These are phyloP conservation scores for Piromyces sp. DNA, from an alignment of 192 early-diverging fungal species.

Conservation along the genomic window DNA sequence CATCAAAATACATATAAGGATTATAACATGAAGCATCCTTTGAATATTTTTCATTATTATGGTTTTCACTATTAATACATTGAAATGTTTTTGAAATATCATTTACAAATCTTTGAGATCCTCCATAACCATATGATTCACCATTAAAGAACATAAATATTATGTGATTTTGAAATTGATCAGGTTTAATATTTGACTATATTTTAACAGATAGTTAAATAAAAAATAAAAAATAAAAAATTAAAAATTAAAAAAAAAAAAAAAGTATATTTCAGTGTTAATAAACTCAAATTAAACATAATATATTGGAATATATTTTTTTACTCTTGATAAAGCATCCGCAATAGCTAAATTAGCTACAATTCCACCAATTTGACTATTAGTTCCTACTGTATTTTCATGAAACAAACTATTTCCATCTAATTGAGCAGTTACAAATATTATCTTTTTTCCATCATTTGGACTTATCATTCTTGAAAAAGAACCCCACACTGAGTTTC, in stretches of 20 bases:
- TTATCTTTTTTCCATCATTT: constrained; percentile 43
- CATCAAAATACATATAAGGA: constrained; percentile 40
- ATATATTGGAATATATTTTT: not conserved
- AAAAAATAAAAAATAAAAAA: too few species aligned
- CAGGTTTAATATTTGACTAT: constrained; percentile 20
- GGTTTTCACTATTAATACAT: constrained; percentile 19
- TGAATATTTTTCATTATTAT: constrained; percentile 4
- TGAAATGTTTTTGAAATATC: constrained; percentile 35
- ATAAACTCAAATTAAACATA: too few species aligned
- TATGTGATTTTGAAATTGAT: constrained; percentile 41
- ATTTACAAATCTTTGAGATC: constrained; percentile 62
- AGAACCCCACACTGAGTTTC: constrained; percentile 46
- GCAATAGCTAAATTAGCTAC: constrained; percentile 47
- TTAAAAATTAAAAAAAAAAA: not conserved
- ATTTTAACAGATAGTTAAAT: too few species aligned
- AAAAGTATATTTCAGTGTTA: not conserved
- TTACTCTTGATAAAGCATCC: constrained; percentile 48
- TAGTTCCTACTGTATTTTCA: constrained; percentile 36
- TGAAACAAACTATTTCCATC: constrained; percentile 50
- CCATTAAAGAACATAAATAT: constrained; percentile 55
- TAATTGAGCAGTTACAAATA: constrained; percentile 43
- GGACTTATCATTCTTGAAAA: constrained; percentile 28
- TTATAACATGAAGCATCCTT: constrained; percentile 25
- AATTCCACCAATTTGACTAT: constrained; percentile 32
- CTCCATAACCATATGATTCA: constrained; percentile 57